Conservation (phyloP, 805 yeast species). For the Candida insectorum region DNA sequence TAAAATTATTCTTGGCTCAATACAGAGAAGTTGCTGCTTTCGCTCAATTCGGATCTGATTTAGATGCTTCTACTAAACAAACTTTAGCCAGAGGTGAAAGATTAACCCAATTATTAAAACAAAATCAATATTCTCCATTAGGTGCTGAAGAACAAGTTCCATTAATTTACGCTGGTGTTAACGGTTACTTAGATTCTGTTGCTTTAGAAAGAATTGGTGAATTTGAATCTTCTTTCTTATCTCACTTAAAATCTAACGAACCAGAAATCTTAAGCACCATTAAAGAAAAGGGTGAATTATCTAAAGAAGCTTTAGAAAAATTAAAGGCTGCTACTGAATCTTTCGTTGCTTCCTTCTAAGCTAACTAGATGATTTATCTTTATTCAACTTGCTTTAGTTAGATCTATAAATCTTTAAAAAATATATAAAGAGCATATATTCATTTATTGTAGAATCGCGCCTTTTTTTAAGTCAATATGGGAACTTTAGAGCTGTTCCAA, state of each 20-base stretch:
- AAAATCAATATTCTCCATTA: conserved; percentile 94
- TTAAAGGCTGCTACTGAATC: conserved; percentile 90
- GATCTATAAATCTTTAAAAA: conserved; percentile 6
- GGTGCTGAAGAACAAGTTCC: conserved; percentile 99
- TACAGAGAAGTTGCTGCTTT: conserved; percentile 99
- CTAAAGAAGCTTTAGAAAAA: conserved; percentile 80
- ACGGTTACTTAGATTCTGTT: conserved; percentile 92
- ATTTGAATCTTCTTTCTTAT: conserved; percentile 89
- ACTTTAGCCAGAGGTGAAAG: conserved; percentile 99
- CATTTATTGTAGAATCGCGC: not conserved
- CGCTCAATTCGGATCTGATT: conserved; percentile 99
- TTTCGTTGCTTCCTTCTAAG: conserved; percentile 82
- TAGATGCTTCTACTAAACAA: conserved; percentile 99
- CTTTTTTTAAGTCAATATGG: too few relatives aligned
- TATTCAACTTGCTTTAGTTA: conserved; percentile 1
- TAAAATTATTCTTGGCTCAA: conserved; percentile 99
- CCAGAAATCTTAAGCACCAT: conserved; percentile 78
- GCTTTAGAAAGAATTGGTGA: conserved; percentile 83
- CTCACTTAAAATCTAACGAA: conserved; percentile 90
- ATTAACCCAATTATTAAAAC: conserved; percentile 97
- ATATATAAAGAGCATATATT: conserved; percentile 10
- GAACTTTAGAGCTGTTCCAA: too few relatives aligned
- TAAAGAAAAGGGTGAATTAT: conserved; percentile 84
- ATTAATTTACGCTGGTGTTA: conserved; percentile 98
- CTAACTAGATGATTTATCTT: conserved; percentile 3